Conservation (phyloP, 768 basidiomycete genomes). For the Xerocomellus chrysenteron region DNA sequence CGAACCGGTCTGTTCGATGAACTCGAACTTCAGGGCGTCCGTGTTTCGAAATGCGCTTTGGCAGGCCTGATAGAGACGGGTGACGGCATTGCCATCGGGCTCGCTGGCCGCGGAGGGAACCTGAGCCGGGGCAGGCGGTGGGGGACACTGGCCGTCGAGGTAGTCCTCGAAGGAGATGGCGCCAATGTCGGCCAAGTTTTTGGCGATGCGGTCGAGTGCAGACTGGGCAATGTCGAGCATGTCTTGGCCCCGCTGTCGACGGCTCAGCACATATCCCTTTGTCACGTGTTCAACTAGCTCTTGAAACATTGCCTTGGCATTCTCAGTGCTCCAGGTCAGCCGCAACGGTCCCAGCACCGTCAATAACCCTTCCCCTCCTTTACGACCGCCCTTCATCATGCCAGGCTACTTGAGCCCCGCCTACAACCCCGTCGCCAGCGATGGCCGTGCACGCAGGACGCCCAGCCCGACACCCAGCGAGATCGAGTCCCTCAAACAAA, state of each 20-base stretch:
- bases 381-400: slow-evolving; percentile 6
- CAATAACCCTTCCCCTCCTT: background rate
- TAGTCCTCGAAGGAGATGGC: slow-evolving; percentile 29
- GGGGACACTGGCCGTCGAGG: slow-evolving; percentile 3
- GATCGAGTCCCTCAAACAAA: slow-evolving; percentile 40
- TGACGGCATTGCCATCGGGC: slow-evolving; percentile 25
- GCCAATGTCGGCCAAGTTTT: slow-evolving; percentile 29
- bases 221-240: no score
- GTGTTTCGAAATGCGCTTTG: slow-evolving; percentile 42
- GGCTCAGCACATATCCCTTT: no score
- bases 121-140: background rate
- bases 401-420: slow-evolving; percentile 9
- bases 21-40: slow-evolving; percentile 47
- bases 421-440: slow-evolving; percentile 15
- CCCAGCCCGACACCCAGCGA: slow-evolving; percentile 70
- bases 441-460: slow-evolving; percentile 38
- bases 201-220: slow-evolving; percentile 21
- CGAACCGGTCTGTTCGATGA: slow-evolving; percentile 39
- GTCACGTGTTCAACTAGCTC: background rate
- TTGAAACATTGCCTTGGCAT: no score
- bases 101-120: background rate
- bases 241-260: no score
- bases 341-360: no score
- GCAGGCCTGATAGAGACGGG: slow-evolving; percentile 42
- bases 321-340: no score